Evolutionary conservation across 129 eudicot genomes (phyloP).

Genomic region (Arctium minus): DNA sequence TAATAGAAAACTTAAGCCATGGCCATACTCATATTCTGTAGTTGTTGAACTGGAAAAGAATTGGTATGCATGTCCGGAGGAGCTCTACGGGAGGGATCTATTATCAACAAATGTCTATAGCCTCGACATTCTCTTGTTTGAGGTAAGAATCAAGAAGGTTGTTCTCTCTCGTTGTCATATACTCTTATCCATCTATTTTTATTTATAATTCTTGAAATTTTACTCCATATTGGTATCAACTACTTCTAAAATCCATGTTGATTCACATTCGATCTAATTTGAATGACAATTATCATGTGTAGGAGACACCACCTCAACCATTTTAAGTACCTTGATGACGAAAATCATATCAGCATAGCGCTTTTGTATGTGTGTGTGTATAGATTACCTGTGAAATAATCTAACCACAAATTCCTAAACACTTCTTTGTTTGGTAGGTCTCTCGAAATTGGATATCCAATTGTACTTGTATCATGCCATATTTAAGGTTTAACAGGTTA

Average conservation of each 20-base stretch:
- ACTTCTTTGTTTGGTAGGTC: constrained; percentile 33
- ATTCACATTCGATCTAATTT: no score
- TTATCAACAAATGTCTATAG: constrained; percentile 45
- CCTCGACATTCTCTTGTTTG: constrained; percentile 56
- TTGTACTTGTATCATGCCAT: no score
- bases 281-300: not conserved
- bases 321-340: not conserved
- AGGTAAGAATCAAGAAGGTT: constrained; percentile 28
- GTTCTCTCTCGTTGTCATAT: not conserved
- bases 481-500: no score
- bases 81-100: constrained; percentile 9
- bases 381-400: not conserved
- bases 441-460: constrained; percentile 43
- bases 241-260: no score
- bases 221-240: not conserved
- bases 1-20: not conserved
- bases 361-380: not conserved
- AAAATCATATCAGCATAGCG: not conserved
- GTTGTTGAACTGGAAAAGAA: constrained; percentile 33
- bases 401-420: not conserved
- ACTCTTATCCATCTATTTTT: not conserved
- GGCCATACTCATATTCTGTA: not conserved
- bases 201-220: not conserved
- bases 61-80: constrained; percentile 60
- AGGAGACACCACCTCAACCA: not conserved